Evolutionary conservation across 192 early-diverging fungal species (phyloP), one percentile per base, ranked within the genome.

Genomic region (Oehlia diaphana): DNA sequence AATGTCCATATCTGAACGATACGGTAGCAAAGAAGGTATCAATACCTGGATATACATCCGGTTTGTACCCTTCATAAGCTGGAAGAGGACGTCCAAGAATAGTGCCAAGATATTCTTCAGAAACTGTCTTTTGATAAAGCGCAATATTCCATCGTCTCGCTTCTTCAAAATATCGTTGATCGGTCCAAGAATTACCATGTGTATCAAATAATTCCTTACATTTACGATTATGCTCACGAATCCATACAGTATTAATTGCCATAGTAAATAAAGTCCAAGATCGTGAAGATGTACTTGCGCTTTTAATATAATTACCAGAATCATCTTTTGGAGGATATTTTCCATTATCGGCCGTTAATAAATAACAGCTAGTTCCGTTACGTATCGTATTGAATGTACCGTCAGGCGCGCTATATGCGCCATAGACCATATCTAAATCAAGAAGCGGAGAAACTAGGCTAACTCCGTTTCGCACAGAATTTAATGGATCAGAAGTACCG

Each of bases 381-480:
- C 44, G 47, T 26, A 49, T 50, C 21, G 10, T 47, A 6, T 1
- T 23, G 6, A 9, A 8, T 13, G 13, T 3, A 12, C n/a, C 47
- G 9, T 14, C 26, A 23, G 16, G 12, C 0, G 12, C 2, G n/a
- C 28, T 23, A 47, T 73, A 50, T 12, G 23, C 0, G 3, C 72
- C 72, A 47, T 73, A 73, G 6, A 73, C n/a, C n/a, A 13, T 26
- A 58, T 73, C 49, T 26, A 73, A 28, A 28, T 73, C 72, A 73
- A 73, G 72, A 23, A 73, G 58, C 2, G 50, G 47, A 9, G 26
- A 33, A 3, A 73, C 72, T 28, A n/a, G 26, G 23, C 26, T 74
- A 23, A 33, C 3, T 62, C 72, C 72, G 23, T 39, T 70, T 50
- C 21, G 42, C n/a, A 42, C 37, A 23, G 79, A 21, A 79, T 39